Base-by-base conservation (phyloP, 139 green algal species). In the Micractinium sp. region DNA sequence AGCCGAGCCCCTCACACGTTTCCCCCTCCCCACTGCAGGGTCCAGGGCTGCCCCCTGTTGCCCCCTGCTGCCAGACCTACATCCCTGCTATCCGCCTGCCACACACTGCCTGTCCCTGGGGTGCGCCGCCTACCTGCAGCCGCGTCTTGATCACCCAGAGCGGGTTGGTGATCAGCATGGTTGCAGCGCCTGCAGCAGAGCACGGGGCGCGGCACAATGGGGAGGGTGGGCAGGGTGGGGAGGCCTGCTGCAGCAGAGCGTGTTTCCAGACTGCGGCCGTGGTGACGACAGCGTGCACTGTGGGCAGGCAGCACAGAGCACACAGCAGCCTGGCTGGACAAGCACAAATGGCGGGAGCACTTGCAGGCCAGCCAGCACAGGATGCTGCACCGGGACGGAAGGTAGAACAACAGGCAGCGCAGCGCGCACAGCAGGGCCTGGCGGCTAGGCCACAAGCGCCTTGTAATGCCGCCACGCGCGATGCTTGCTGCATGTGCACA, bases 71-170 rank as follows among this genome's bases (percentile, higher is more conserved):
- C 47, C 47, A 56, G 7, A 41, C 16, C 76, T 35, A 12, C 67
- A 75, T 9, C 9, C 47, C 47, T 56, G 47, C 47, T 56, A 56
- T 56, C 47, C 9, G 47, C 47, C 47, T 56, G 47, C 47, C 47
- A 56, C 5, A 56, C 47, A 5, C 47, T 56, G 47, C 47, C 47
- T n/a, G 47, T 9, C 47, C 47, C 47, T 56, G 47, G 47, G 5
- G 47, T 9, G 5, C 47, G 47, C 31, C 71, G 14, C 71, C 71
- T 33, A 95, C 97, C 92, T 99, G 97, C 86, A 99, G 93, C 14
- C 97, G 92, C 35, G 97, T 99, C 89, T 99, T 99, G 36, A 98
- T 95, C 7, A 99, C 97, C 96, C 96, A 99, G 47, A 99, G 86
- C 14, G 97, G 97, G 91, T 99, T 99, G 73, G 97, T 99, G 33